Conservation (phyloP, 768 basidiomycete species). For the Mycena pura region DNA sequence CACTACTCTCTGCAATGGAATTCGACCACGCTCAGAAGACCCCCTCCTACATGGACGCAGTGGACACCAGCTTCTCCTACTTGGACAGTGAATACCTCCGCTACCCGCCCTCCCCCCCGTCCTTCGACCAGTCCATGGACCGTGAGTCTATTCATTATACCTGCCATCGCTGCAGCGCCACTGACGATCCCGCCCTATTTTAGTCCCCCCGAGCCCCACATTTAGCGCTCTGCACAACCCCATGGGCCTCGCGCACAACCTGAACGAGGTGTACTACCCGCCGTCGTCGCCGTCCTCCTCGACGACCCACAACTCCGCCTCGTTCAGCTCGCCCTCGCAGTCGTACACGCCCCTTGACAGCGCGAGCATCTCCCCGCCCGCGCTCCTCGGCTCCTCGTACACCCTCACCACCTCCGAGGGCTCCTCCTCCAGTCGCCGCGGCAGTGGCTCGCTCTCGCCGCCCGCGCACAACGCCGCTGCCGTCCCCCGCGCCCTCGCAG, state of each 20-base stretch:
- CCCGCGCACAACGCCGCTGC: slow-evolving; percentile 49
- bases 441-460: slow-evolving; percentile 65
- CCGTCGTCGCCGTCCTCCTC: slow-evolving; percentile 56
- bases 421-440: slow-evolving; percentile 66
- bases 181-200: slow-evolving; percentile 21
- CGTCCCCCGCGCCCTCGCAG: slow-evolving; percentile 61
- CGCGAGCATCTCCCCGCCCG: slow-evolving; percentile 71
- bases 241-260: slow-evolving; percentile 62
- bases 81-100: slow-evolving; percentile 71
- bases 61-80: slow-evolving; percentile 53
- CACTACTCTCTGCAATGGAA: slow-evolving; percentile 50
- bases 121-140: slow-evolving; percentile 68
- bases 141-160: slow-evolving; percentile 51
- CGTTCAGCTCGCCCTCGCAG: slow-evolving; percentile 45
- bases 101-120: slow-evolving; percentile 66
- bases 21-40: slow-evolving; percentile 55
- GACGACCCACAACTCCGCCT: slow-evolving; percentile 54
- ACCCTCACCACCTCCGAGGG: slow-evolving; percentile 76
- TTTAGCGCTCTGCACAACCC: slow-evolving; percentile 69
- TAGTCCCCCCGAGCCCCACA: slow-evolving; percentile 57
- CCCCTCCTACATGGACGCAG: slow-evolving; percentile 54
- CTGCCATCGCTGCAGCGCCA: background rate
- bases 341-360: slow-evolving; percentile 74
- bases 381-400: slow-evolving; percentile 57
- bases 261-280: slow-evolving; percentile 65